Evolutionary conservation across 371 early-diverging fungal genomes (phyloP).

Genomic region (Lichtheimia corymbifera): DNA sequence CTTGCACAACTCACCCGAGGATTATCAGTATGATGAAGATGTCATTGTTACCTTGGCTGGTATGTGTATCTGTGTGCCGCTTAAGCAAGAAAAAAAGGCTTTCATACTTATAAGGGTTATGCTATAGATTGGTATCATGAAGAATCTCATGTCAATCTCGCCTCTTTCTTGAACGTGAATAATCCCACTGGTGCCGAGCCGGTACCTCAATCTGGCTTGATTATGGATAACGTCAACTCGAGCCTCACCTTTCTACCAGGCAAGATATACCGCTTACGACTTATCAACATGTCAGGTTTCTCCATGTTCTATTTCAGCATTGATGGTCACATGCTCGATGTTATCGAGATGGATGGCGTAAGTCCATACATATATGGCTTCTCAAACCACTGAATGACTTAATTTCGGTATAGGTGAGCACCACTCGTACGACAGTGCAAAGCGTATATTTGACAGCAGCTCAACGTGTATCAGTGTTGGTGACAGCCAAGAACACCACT

Average conservation of each 20-base stretch:
- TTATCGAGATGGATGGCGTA: conserved; percentile 85
- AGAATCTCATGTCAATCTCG: conserved; percentile 44
- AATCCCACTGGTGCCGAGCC: conserved; percentile 73
- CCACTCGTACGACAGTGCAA: conserved; percentile 54
- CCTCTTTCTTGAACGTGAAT: conserved; percentile 50
- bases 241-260: conserved; percentile 65
- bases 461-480: conserved; percentile 72
- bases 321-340: conserved; percentile 73
- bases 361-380: background rate
- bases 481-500: conserved; percentile 69
- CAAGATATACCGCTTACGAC: conserved; percentile 80
- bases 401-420: conserved; percentile 35
- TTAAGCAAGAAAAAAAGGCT: background rate
- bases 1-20: conserved; percentile 62
- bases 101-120: background rate
- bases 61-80: conserved; percentile 15
- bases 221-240: conserved; percentile 48
- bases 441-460: conserved; percentile 65
- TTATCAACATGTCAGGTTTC: conserved; percentile 78
- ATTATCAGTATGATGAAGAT: conserved; percentile 74
- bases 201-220: conserved; percentile 62
- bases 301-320: conserved; percentile 78
- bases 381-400: background rate
- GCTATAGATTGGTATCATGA: conserved; percentile 67
- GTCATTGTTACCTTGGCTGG: conserved; percentile 58